Conservation (phyloP, 2,329 filamentous ascomycete genomes). For the Colletotrichum sp. region DNA sequence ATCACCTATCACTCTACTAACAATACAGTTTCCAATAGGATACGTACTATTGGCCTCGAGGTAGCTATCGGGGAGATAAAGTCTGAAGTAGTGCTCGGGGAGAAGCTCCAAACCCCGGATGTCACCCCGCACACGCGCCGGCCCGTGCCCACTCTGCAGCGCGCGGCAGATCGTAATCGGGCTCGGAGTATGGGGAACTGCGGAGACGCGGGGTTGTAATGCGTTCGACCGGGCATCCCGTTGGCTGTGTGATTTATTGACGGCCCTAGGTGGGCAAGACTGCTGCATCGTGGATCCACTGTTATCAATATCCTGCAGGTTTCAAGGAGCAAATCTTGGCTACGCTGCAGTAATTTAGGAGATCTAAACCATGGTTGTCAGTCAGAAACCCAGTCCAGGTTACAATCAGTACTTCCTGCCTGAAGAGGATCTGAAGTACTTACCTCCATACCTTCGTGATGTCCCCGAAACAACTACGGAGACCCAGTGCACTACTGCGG, state of each 20-base stretch:
- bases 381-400: background rate
- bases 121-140: background rate
- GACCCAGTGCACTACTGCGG: conserved; percentile 2
- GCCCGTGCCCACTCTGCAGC: background rate
- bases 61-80: background rate
- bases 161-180: background rate
- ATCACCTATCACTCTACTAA: background rate
- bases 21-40: background rate
- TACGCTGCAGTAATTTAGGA: background rate
- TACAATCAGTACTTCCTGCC: conserved; percentile 20
- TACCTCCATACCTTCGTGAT: conserved; percentile 20
- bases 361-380: background rate
- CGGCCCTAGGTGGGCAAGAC: background rate
- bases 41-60: background rate
- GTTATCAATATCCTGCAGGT: background rate
- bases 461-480: conserved; percentile 19
- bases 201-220: background rate
- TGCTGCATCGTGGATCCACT: background rate
- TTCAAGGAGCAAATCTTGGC: background rate
- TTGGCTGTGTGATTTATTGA: background rate
- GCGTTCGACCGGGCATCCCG: background rate
- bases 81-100: background rate
- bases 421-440: conserved; percentile 16
- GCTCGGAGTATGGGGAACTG: background rate
- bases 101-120: conserved; percentile 9